phyloP scores from a whole-genome alignment of 2,329 filamentous ascomycete genomes.

The Talaromyces albobiverticillius region DNA sequence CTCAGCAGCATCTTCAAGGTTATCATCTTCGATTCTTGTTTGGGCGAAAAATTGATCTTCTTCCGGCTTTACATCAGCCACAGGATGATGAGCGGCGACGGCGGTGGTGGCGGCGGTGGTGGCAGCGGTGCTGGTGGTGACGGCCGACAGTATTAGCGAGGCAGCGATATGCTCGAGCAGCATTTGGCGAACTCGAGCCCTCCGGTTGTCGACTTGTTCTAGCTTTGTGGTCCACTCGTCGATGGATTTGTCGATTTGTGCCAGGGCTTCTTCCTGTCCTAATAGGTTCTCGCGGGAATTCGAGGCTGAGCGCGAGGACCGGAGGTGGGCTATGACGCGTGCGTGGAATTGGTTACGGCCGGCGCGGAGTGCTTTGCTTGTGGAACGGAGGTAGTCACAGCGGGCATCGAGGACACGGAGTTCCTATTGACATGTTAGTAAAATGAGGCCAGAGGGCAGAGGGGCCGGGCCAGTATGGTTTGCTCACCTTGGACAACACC shows the following conservation, averaged over 20 bases:
- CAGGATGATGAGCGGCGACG: no score
- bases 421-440: slow-evolving; percentile 49
- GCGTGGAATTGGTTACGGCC: slow-evolving; percentile 73
- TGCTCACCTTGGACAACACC: slow-evolving; percentile 25
- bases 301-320: slow-evolving; percentile 65
- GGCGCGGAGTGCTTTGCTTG: slow-evolving; percentile 70
- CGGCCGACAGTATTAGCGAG: slow-evolving; percentile 54
- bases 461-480: not conserved
- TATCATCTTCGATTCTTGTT: slow-evolving; percentile 41
- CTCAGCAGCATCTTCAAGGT: slow-evolving; percentile 4
- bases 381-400: slow-evolving; percentile 73
- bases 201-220: slow-evolving; percentile 75
- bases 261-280: slow-evolving; percentile 75
- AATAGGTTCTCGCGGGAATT: slow-evolving; percentile 74
- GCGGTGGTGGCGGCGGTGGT: no score
- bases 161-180: slow-evolving; percentile 78
- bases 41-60: slow-evolving; percentile 55
- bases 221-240: slow-evolving; percentile 78
- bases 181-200: slow-evolving; percentile 73
- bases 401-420: slow-evolving; percentile 73
- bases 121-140: no score
- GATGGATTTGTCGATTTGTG: slow-evolving; percentile 72
- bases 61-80: slow-evolving; percentile 48
- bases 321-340: slow-evolving; percentile 73
- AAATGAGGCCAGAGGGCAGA: not conserved